Evolutionary conservation across 306 rosid species (phyloP), one percentile per base, ranked within the genome.

Genomic region (Rosa lucieae): DNA sequence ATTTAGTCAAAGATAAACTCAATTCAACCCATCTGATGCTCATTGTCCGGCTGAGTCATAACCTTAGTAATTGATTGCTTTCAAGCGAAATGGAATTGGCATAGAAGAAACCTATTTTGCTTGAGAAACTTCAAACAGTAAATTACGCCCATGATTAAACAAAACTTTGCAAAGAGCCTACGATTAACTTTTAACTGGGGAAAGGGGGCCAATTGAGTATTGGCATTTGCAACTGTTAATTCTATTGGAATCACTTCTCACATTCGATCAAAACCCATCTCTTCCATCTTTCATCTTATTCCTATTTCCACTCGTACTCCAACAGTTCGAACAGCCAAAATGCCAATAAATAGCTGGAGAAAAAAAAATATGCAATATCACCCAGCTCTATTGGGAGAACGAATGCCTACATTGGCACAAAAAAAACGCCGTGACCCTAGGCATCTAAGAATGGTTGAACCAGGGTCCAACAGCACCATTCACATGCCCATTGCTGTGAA

Each of bases 391-490:
- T 61, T 67, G 81, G 78, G 86, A 58, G 66, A 73, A 67, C 58
- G 43, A 75, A 69, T 68, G 85, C 78, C 79, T 63, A 47, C 56
- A 65, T 61, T 17, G 75, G 75, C 80, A 75, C 62, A 56, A 17
- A 61, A 51, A n/a, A 44, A 58, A 40, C 17, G 71, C 84, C 71
- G 75, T 72, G 82, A 75, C 85, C 87, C 66, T 58, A 70, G 74
- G 74, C 44, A 83, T 84, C 91, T 85, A 93, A 79, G 90, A 73
- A 85, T 90, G 96, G 71, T 89, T 93, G 87, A 90, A 93, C 99
- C 99, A 93, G 73, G 97, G 98, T 79, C 99, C 97, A 72, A 85
- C 93, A 29, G 91, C 94, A 79, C 98, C 97, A 75, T 93, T 95
- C 72, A 90, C 94, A 73, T 96, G 98, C 58, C 99, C 98, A 26